Percentiles rank a stretch among this genome's conserved stretches.
Evolutionary conservation across 2,329 filamentous ascomycete genomes (phyloP).

Genomic region (Neocatenulostroma microsporum): DNA sequence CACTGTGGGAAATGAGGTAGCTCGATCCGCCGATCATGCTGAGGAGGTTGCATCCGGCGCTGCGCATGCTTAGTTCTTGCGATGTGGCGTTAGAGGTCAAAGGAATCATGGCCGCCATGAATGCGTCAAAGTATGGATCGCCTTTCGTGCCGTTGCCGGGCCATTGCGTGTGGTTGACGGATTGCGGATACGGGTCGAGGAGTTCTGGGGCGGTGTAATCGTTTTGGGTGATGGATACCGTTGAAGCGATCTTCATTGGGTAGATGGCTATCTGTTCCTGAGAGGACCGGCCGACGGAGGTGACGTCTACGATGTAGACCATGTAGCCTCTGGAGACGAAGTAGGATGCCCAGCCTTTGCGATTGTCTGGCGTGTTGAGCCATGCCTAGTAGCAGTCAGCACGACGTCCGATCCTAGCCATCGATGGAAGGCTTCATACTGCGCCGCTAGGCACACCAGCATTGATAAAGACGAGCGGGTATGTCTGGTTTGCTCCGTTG

Average conservation of each 20-base stretch:
- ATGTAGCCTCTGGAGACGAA: constrained; percentile 41
- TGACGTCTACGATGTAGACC: constrained; percentile 39
- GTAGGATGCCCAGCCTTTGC: constrained; percentile 41
- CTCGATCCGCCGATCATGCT: constrained; percentile 23
- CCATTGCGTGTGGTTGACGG: constrained; percentile 15
- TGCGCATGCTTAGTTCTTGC: constrained; percentile 25
- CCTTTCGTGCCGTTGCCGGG: constrained; percentile 14
- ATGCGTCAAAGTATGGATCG: constrained; percentile 26
- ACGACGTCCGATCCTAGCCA: no score
- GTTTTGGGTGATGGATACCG: constrained; percentile 22
- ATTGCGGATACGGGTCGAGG: constrained; percentile 12
- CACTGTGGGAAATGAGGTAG: constrained; percentile 29
- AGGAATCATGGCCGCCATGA: constrained; percentile 24
- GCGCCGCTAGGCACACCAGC: constrained; percentile 35
- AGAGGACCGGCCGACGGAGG: constrained; percentile 29
- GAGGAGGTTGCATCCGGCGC: constrained; percentile 26
- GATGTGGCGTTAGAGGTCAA: constrained; percentile 22
- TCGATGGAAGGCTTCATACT: no score
- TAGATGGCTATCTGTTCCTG: constrained; percentile 12
- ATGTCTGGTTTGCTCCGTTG: constrained; percentile 10
- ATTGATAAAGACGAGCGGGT: constrained; percentile 39
- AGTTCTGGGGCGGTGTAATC: constrained; percentile 16
- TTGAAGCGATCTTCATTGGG: constrained; percentile 10
- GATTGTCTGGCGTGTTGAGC: constrained; percentile 43
- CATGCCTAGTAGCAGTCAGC: constrained; percentile 31